phyloP scores from a whole-genome alignment of 768 basidiomycete genomes.

The Phlebiopsis gigantea region DNA sequence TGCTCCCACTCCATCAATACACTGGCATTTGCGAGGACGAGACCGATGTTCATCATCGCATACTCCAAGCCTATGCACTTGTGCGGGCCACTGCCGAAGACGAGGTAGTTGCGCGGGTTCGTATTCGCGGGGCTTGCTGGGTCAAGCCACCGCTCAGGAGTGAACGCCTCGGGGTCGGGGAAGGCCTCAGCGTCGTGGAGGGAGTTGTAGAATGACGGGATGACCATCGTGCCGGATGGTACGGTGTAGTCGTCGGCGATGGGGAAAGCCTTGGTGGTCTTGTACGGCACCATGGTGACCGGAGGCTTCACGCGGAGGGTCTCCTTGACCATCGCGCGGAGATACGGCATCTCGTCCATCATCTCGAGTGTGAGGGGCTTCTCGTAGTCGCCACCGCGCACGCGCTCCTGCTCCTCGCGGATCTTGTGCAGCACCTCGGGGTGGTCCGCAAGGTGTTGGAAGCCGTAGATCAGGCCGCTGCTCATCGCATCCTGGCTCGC shows the following conservation, averaged over 20 bases:
- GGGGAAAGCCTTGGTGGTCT: constrained; percentile 83
- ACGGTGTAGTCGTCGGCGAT: constrained; percentile 90
- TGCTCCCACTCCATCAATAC: constrained; percentile 85
- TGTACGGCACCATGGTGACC: constrained; percentile 99
- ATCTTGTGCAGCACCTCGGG: constrained; percentile 87
- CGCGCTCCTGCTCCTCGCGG: constrained; percentile 81
- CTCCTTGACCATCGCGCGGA: constrained; percentile 91
- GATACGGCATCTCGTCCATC: constrained; percentile 90
- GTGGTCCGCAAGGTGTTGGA: constrained; percentile 93
- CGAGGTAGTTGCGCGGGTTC: constrained; percentile 92
- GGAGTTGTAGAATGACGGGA: constrained; percentile 80
- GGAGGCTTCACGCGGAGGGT: constrained; percentile 88
- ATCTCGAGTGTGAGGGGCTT: constrained; percentile 79
- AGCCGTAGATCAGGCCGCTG: constrained; percentile 90
- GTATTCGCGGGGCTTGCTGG: constrained; percentile 67
- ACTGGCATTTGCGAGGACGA: constrained; percentile 80
- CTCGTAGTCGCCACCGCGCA: constrained; percentile 74
- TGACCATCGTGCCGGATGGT: constrained; percentile 86
- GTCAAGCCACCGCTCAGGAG: constrained; percentile 93
- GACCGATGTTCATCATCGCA: constrained; percentile 83
- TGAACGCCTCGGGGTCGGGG: constrained; percentile 77
- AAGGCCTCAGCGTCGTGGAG: constrained; percentile 87
- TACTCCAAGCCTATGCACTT: constrained; percentile 92
- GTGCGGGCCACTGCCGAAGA: constrained; percentile 93
- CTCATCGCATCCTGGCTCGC: constrained; percentile 98